A percentile compares a stretch with the other conserved stretches of the same genome.
phyloP scores from a whole-genome alignment of 139 green algal species.

The Edaphochlamys debaryana region DNA sequence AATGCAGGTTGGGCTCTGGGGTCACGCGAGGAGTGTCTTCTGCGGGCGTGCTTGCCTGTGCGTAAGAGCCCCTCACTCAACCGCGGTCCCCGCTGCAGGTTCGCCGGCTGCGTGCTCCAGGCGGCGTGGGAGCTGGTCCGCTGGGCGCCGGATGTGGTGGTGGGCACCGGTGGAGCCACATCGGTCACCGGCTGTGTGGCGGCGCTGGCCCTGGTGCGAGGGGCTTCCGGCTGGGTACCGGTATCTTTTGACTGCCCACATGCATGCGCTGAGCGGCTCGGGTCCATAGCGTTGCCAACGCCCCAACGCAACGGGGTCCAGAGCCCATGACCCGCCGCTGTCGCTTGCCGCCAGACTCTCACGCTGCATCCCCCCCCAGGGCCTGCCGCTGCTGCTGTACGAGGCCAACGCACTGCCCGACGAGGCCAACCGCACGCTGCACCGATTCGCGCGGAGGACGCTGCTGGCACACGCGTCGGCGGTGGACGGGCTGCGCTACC shows the following conservation, averaged over 20 bases:
- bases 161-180: constrained; percentile 3
- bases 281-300: too few species aligned
- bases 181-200: constrained; percentile 11
- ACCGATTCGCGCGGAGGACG: not conserved
- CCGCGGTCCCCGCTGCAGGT: too few species aligned
- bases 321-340: too few species aligned
- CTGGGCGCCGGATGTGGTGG: not conserved
- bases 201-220: constrained; percentile 5
- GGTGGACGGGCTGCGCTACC: not conserved
- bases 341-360: too few species aligned
- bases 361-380: constrained; percentile 19
- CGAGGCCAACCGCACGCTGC: not conserved
- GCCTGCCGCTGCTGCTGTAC: constrained; percentile 34
- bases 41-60: too few species aligned
- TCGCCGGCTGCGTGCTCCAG: not conserved
- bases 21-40: too few species aligned
- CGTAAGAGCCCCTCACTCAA: too few species aligned
- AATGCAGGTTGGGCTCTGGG: too few species aligned
- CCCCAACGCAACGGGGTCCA: too few species aligned
- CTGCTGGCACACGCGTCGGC: not conserved
- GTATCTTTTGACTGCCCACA: too few species aligned
- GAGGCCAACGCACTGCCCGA: constrained; percentile 14
- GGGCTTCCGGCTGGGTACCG: not conserved
- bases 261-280: too few species aligned
- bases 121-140: not conserved